Evolutionary conservation across 2,329 filamentous ascomycete genomes (phyloP).

Genomic region (Nakataea oryzae): DNA sequence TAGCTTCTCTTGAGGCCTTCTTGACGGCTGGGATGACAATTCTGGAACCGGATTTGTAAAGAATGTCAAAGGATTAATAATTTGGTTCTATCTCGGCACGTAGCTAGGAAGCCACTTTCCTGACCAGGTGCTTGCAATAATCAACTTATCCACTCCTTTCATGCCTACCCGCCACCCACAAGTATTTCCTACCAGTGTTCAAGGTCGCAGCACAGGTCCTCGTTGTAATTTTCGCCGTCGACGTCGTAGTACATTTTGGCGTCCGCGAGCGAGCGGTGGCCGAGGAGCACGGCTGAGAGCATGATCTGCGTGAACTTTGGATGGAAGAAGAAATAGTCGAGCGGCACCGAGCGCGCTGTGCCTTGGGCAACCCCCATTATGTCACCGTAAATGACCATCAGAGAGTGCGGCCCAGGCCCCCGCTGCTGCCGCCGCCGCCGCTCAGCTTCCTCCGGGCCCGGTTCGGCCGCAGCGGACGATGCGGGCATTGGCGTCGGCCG

Average conservation of each 20-base stretch:
- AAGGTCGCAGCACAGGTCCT: background rate
- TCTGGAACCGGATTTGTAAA: too few relatives aligned
- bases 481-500: background rate
- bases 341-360: background rate
- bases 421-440: background rate
- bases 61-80: too few relatives aligned
- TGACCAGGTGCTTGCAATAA: too few relatives aligned
- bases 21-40: too few relatives aligned
- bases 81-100: too few relatives aligned
- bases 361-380: background rate
- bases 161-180: too few relatives aligned
- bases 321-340: constrained; percentile 4
- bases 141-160: too few relatives aligned
- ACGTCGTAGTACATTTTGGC: constrained; percentile 3
- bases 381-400: background rate
- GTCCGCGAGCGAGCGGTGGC: background rate
- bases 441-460: background rate
- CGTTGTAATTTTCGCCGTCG: background rate
- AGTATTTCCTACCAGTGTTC: background rate
- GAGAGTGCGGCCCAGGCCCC: background rate
- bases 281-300: constrained; percentile 1
- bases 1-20: background rate
- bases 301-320: background rate
- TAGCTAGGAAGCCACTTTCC: too few relatives aligned
- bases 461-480: background rate